Evolutionary conservation across 805 yeast genomes (phyloP).

Genomic region (Kuraishia borneana): DNA sequence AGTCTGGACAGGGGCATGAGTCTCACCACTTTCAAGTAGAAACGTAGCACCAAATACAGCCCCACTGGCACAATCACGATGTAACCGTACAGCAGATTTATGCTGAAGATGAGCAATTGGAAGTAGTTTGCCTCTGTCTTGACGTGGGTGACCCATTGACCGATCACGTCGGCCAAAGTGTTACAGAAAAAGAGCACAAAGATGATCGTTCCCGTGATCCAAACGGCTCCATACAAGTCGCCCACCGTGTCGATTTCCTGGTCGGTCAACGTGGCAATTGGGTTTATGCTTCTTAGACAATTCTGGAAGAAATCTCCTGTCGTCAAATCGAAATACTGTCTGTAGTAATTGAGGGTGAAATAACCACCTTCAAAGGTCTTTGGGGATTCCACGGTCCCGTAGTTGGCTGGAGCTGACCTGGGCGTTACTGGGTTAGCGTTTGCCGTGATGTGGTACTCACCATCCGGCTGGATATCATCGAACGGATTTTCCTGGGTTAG

Average conservation of each 20-base stretch:
- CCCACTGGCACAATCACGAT: conserved; percentile 52
- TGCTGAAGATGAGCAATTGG: conserved; percentile 53
- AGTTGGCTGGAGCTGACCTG: too few species aligned
- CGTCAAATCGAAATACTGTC: conserved; percentile 59
- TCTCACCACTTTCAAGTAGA: conserved; percentile 37
- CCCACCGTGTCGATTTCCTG: conserved; percentile 28
- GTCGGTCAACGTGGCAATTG: conserved; percentile 23
- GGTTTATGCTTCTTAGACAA: conserved; percentile 46
- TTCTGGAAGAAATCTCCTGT: conserved; percentile 49
- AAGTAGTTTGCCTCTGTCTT: conserved; percentile 40
- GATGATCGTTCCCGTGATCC: conserved; percentile 82
- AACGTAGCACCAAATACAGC: conserved; percentile 41
- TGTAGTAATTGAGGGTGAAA: conserved; percentile 47
- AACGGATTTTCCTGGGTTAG: too few species aligned
- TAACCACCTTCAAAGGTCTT: conserved; percentile 14
- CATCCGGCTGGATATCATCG: not conserved
- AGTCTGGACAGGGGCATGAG: conserved; percentile 44
- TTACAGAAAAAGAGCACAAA: conserved; percentile 66
- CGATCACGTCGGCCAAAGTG: conserved; percentile 55
- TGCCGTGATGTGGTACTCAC: not conserved
- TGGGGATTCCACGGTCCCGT: too few species aligned
- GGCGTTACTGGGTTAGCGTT: not conserved
- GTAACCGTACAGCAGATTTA: conserved; percentile 67
- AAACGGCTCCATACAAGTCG: conserved; percentile 81
- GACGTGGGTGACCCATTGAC: conserved; percentile 35